Evolutionary conservation across 225 moss, liverwort and hornwort genomes (phyloP).

Genomic region (Climacium dendroides): DNA sequence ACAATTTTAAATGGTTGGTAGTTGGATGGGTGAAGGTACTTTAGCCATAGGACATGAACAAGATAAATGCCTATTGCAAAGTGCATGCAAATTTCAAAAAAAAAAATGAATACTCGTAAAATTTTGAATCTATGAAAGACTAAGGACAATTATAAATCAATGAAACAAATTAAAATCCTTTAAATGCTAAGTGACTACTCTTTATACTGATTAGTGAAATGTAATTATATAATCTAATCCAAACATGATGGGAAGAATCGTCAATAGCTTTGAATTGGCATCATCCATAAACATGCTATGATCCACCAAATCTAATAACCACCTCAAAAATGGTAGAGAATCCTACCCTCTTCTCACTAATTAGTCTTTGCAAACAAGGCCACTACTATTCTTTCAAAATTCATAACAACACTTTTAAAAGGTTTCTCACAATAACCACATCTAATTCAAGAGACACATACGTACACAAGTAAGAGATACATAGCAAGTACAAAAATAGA

Average conservation of each 20-base stretch:
- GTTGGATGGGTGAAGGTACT: fast-evolving
- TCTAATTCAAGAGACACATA: not conserved
- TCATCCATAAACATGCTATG: not conserved
- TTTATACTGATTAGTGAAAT: not conserved
- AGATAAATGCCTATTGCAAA: not conserved
- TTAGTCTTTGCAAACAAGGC: not conserved
- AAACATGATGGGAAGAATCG: not conserved
- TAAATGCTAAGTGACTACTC: fast-evolving
- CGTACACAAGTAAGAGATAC: not conserved
- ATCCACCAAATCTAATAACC: not conserved
- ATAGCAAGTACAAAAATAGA: not conserved
- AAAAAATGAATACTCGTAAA: fast-evolving
- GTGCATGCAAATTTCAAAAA: fast-evolving
- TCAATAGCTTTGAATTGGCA: not conserved
- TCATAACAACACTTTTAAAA: not conserved
- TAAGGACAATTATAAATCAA: not conserved
- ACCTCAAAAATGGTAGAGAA: not conserved
- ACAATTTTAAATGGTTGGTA: fast-evolving
- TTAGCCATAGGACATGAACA: not conserved
- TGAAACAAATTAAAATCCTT: not conserved
- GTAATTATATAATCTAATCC: not conserved
- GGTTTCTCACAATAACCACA: not conserved
- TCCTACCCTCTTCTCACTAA: not conserved
- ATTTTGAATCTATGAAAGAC: fast-evolving
- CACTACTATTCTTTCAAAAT: fast-evolving